Evolutionary conservation across 257 asterid genomes (phyloP).

Genomic region (Solanum ossicruentum): DNA sequence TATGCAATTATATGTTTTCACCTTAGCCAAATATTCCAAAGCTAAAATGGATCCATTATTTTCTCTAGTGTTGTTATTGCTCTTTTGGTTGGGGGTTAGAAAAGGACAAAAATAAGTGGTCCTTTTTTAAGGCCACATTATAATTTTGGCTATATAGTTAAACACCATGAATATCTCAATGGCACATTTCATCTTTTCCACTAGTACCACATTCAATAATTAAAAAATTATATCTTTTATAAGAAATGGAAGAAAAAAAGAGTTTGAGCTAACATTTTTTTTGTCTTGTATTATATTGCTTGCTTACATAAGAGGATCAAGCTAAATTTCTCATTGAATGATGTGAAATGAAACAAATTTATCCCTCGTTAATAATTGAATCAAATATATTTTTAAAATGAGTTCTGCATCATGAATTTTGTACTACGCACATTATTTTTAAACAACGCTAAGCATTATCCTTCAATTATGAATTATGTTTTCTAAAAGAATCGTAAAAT

Average conservation of each 20-base stretch:
- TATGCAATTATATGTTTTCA: no score
- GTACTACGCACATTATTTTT: no score
- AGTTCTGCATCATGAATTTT: no score
- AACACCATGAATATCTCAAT: conserved; percentile 30
- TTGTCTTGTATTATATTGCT: conserved; percentile 45
- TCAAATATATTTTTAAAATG: background rate
- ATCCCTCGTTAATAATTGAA: background rate
- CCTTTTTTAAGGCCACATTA: conserved; percentile 2
- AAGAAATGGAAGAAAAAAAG: background rate
- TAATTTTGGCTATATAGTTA: conserved; percentile 18
- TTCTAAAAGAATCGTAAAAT: background rate
- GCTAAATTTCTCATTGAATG: background rate
- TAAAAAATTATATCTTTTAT: background rate
- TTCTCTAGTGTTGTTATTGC: background rate
- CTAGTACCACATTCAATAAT: conserved; percentile 6
- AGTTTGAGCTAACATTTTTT: conserved; percentile 2
- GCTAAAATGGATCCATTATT: background rate
- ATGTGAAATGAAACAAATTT: background rate
- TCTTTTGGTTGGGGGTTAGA: conserved; percentile 3
- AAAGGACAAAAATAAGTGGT: conserved; percentile 20
- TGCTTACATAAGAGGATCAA: conserved; percentile 7
- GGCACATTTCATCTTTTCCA: conserved; percentile 30
- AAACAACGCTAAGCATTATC: background rate
- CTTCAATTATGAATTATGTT: background rate
- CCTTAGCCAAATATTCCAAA: background rate